phyloP scores from a whole-genome alignment of 1,284 basidiomycete species.

The Ganoderma lucidum region DNA sequence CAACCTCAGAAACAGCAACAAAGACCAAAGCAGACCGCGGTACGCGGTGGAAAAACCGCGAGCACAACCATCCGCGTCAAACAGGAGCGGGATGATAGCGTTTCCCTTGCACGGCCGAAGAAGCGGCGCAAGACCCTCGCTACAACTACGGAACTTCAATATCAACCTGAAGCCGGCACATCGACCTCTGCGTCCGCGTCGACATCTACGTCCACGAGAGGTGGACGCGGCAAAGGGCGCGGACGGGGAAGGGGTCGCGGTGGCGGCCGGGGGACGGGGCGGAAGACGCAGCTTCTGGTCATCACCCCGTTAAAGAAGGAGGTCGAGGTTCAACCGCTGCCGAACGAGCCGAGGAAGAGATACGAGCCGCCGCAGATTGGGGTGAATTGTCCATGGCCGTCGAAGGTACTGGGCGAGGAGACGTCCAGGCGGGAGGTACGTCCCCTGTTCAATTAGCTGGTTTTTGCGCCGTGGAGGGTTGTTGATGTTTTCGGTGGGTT shows the following conservation, averaged over 20 bases:
- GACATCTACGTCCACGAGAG: neutral
- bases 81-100: slow-evolving; percentile 13
- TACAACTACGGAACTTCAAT: neutral
- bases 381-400: slow-evolving; percentile 29
- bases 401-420: slow-evolving; percentile 23
- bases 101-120: neutral
- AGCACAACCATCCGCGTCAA: slow-evolving; percentile 18
- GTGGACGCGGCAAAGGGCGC: slow-evolving; percentile 1
- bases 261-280: slow-evolving; percentile 3
- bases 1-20: neutral
- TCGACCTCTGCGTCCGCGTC: slow-evolving; percentile 5
- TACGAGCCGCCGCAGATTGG: slow-evolving; percentile 26
- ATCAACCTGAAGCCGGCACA: neutral
- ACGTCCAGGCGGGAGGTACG: slow-evolving; percentile 29
- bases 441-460: neutral
- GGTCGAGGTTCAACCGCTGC: neutral
- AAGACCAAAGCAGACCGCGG: slow-evolving; percentile 1
- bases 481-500: neutral
- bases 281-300: slow-evolving; percentile 2
- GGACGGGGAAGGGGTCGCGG: slow-evolving; percentile 6
- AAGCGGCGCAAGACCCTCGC: slow-evolving; percentile 27
- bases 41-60: slow-evolving; percentile 11
- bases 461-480: neutral
- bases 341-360: slow-evolving; percentile 4
- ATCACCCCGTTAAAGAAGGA: slow-evolving; percentile 4